Percentiles rank a stretch among this genome's conserved stretches.
phyloP scores from a whole-genome alignment of 2,329 filamentous ascomycete genomes.

The Hypocrella siamensis region DNA sequence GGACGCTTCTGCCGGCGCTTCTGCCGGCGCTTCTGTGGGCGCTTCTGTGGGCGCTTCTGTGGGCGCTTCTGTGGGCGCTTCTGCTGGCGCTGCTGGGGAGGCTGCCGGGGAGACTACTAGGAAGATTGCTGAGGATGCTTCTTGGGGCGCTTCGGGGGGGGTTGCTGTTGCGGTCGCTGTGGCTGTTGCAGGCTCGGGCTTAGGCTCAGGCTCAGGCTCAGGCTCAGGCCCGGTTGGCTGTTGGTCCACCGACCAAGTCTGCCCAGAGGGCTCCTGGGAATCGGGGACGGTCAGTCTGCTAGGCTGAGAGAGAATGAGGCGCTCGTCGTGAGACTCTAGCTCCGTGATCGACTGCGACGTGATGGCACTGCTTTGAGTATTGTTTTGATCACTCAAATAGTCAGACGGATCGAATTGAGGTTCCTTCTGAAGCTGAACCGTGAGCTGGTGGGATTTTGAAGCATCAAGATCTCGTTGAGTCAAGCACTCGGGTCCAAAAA shows the following conservation, averaged over 20 bases:
- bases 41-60: too few relatives aligned
- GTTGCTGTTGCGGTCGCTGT: too few relatives aligned
- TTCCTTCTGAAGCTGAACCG: constrained; percentile 15
- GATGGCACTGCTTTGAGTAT: constrained; percentile 13
- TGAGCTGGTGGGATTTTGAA: constrained; percentile 6
- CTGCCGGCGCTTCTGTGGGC: too few relatives aligned
- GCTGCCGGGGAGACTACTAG: too few relatives aligned
- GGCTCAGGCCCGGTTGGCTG: too few relatives aligned
- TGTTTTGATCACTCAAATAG: constrained; percentile 16
- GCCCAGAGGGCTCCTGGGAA: constrained; percentile 22
- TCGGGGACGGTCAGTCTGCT: constrained; percentile 26
- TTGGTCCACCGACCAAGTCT: constrained; percentile 7
- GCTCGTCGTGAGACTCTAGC: constrained; percentile 18
- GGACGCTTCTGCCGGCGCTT: too few relatives aligned
- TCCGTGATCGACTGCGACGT: constrained; percentile 17
- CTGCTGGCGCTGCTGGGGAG: too few relatives aligned
- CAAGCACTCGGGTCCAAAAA: constrained; percentile 3
- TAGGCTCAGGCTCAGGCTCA: too few relatives aligned
- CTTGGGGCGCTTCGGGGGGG: too few relatives aligned
- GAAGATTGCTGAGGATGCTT: too few relatives aligned
- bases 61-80: too few relatives aligned
- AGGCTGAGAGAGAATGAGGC: constrained; percentile 13
- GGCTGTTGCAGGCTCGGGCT: too few relatives aligned
- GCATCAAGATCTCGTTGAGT: not conserved
- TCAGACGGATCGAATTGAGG: constrained; percentile 18